Evolutionary conservation across 140 eudicot genomes (phyloP), one percentile per base, ranked within the genome.

Genomic region (Ambrosia hybrid): DNA sequence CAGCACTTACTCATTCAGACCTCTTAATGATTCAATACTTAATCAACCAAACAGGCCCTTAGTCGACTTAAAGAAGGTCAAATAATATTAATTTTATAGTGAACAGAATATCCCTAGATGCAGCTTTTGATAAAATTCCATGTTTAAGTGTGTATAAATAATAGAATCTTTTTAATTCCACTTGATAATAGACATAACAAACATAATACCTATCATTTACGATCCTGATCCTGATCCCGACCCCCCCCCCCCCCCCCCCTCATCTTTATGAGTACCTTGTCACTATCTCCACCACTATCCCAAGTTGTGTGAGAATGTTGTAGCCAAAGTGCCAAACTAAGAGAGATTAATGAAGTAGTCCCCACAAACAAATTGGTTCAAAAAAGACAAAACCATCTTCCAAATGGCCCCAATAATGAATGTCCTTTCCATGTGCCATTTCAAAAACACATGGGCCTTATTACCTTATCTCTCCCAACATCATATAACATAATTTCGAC

Each of bases 361-460:
- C 77, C 77, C 51, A 78, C 82, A 10, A 9, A 71, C 73, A 78
- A 26, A 57, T 43, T 65, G 69, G 68, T 73, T 78, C 43, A 72
- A 78, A 78, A 65, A 60, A 13, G 57, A 78, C 74, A 72, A 78
- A 72, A 78, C 70, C 30, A 72, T 51, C 82, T 56, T 78, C 77
- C 81, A 49, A 59, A 57, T 76, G 81, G 75, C 51, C 59, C 81
- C 78, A 72, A 78, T 78, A 78, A 78, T 78, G 78, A 66, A 73
- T 59, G 79, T 21, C 70, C 66, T 79, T 73, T 66, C 83, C 83
- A 79, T 79, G 83, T 79, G 83, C 71, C 70, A 73, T 73, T 71
- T 72, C 72, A 72, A 65, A 43, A 55, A 57, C 82, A 43, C 51
- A 72, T 76, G 83, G 83, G 83, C 78, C 83, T 73, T 79, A 7